Percentiles rank a stretch among this genome's conserved stretches.
These are phyloP conservation scores for Fragaria nilgerrensis DNA, from an alignment of 306 rosid genomes.

Conservation along the genomic window DNA sequence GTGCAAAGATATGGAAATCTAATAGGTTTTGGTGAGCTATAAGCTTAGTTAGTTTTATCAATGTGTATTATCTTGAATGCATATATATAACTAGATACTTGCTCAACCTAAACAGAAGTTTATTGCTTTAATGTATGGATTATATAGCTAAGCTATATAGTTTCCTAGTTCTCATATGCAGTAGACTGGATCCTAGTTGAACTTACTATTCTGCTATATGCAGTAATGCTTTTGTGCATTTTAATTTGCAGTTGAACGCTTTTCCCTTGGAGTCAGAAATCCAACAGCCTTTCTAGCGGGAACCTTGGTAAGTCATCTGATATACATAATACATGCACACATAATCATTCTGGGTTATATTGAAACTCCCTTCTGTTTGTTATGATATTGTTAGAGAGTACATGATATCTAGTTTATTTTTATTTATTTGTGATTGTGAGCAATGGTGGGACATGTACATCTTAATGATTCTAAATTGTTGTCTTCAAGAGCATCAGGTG, in stretches of 20 bases:
- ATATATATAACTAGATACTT: not conserved
- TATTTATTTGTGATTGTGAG: not conserved
- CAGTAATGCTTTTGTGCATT: constrained; percentile 24
- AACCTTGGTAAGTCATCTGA: constrained; percentile 46
- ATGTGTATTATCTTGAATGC: not conserved
- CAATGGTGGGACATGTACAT: not conserved
- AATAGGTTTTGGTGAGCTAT: constrained; percentile 58
- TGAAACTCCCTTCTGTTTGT: not conserved
- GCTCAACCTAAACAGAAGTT: not conserved
- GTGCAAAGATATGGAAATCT: constrained; percentile 68
- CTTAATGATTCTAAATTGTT: not conserved
- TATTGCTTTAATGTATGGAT: not conserved
- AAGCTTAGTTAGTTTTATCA: not conserved
- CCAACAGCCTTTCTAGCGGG: constrained; percentile 66
- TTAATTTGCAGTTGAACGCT: constrained; percentile 54
- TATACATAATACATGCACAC: not conserved
- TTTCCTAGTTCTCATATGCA: not conserved
- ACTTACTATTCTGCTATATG: constrained; percentile 2
- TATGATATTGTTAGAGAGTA: not conserved
- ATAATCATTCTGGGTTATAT: not conserved
- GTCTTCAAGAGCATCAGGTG: not conserved
- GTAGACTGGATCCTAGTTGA: not conserved
- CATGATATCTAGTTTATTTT: not conserved
- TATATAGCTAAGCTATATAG: not conserved
- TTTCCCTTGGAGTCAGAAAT: constrained; percentile 63